phyloP scores from a whole-genome alignment of 1,284 basidiomycete genomes.

The Cryptococcus sp. region DNA sequence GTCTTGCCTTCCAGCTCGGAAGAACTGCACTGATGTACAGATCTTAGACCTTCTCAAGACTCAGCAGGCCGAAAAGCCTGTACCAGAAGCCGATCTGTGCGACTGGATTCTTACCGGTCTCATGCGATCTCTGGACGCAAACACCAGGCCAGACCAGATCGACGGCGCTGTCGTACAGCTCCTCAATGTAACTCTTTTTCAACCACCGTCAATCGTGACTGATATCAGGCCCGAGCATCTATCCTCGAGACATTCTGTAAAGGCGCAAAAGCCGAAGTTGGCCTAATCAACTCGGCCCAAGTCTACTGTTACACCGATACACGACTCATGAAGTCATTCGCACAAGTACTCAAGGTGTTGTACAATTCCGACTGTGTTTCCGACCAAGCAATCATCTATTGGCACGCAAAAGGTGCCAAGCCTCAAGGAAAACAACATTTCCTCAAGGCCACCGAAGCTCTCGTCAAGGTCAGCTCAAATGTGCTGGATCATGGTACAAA shows the following conservation, averaged over 20 bases:
- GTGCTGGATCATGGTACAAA: too few species aligned
- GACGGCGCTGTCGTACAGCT: constrained; percentile 78
- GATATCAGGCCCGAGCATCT: constrained; percentile 66
- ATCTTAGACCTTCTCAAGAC: constrained; percentile 68
- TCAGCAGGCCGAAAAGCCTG: constrained; percentile 52
- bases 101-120: constrained; percentile 88
- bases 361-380: constrained; percentile 94
- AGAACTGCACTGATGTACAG: constrained; percentile 46
- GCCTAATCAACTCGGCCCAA: constrained; percentile 88
- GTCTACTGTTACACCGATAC: constrained; percentile 93
- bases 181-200: constrained; percentile 58
- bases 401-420: constrained; percentile 94
- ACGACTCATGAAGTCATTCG: constrained; percentile 86
- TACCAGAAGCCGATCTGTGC: constrained; percentile 77
- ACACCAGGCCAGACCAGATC: constrained; percentile 80
- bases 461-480: constrained; percentile 69
- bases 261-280: constrained; percentile 81
- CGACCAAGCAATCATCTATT: constrained; percentile 94
- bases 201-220: neutral
- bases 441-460: constrained; percentile 76
- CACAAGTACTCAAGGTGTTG: constrained; percentile 88
- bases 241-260: constrained; percentile 84
- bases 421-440: constrained; percentile 92
- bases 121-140: constrained; percentile 81
- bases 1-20: neutral